Evolutionary conservation across 768 basidiomycete genomes (phyloP), one percentile per base, ranked within the genome.

Genomic region (Fomitopsis pulvina): DNA sequence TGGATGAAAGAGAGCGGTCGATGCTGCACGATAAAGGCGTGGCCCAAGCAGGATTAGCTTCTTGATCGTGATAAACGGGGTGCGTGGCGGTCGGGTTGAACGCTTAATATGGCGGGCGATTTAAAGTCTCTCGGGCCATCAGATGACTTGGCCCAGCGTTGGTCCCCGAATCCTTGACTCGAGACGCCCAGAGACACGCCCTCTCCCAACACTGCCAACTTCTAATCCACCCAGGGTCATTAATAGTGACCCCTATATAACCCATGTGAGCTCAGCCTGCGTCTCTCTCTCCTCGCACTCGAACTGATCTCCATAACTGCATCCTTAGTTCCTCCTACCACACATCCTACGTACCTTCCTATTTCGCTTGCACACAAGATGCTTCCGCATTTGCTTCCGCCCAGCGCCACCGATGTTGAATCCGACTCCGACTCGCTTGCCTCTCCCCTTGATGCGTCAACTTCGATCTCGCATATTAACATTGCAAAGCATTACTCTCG

Each of bases 361-460:
- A 49, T 51, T 57, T 44, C 26, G 55, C 55, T n/a, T 34, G 41
- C 20, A 29, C 46, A 9, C 26, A 32, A 25, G 40, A 57, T 57
- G 56, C 49, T 49, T 40, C 45, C 48, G 6, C 55, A 50, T n/a
- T 46, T 41, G 8, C 41, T 37, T 37, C 50, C 56, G 52, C 52
- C 50, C 24, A 30, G 46, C 44, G 50, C 50, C 26, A 50, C 51
- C 39, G 56, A 57, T 43, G 27, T 43, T 44, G 52, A 53, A 20
- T 53, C 56, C 39, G 56, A 57, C 45, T 54, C 56, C 16, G 56
- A 57, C 41, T 53, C 48, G 26, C 47, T 54, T 34, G 50, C 50
- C 2, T 53, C 56, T 12, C 56, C 56, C 39, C 47, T 54, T 42
- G 55, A 56, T 32, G 41, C 49, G 7, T 52, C 51, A 32, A 26